Evolutionary conservation across 331 rosid genomes (phyloP), one percentile per base, ranked within the genome.

Genomic region (Prunus yedoensis): DNA sequence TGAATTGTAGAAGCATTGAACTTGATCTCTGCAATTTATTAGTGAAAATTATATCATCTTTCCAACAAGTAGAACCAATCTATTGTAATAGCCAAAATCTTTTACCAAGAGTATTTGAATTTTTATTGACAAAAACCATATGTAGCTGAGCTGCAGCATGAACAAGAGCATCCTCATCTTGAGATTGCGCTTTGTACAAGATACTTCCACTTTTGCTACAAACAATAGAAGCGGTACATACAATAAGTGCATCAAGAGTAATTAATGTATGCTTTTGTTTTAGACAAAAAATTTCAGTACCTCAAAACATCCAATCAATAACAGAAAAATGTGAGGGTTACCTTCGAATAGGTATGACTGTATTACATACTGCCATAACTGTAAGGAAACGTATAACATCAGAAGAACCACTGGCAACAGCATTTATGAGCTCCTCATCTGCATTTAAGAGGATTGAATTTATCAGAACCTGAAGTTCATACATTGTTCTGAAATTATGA

Each of bases 151-250:
- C 91, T 74, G 99, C 97, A 83, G 99, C 97, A 7, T 80, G 90
- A 70, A 95, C 99, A 77, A 95, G 97, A 69, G 99, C 99, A 83
- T 95, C 97, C 85, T 95, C 99, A 83, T 95, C 99, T 88, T 95
- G 97, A 77, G 99, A 95, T 79, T 95, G 99, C 43, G 99, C 97
- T 87, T 92, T 95, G 86, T 89, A 95, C 83, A 90, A 30, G 74
- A 95, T 89, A 83, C 80, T 86, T 84, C 99, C 97, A 82, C 70
- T 81, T 90, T 90, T 92, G 87, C 99, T 95, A 82, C 74, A 74
- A 74, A 81, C 18, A 77, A 81, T 32, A 76, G 41, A 54, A 73
- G 76, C 78, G 60, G 77, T 30, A 76, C 16, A 82, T 18, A 75
- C 50, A 78, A 77, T 52, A 43, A 23, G 35, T 28, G 28, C 54